Base-by-base conservation (phyloP, 495 filamentous ascomycete genomes). In the Xylaria telfairii region DNA sequence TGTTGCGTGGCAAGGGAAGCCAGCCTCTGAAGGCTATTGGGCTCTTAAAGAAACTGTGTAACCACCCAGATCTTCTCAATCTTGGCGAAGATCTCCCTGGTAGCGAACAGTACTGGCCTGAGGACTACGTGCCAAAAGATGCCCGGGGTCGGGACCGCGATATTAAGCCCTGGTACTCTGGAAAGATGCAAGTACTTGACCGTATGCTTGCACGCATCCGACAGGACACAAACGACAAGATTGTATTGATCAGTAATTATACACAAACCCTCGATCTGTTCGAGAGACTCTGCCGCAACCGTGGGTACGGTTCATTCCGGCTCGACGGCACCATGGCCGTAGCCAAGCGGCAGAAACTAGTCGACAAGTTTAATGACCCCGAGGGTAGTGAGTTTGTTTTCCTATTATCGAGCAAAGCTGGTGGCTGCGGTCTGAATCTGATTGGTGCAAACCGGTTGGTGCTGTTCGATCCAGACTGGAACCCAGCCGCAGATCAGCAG, bases 381-480 rank as follows among this genome's bases (percentile, higher is more conserved):
- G 88, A 96, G 39, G 94, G 95, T 19, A 83, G 84, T 5, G 96
- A 99, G 72, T 98, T 98, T 74, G 88, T 99, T 42, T 99, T 99
- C 78, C 85, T 99, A 13, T 89, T 99, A n/a, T 95, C 92, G 68
- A 93, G 90, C 77, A 98, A 98, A 77, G 96, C 96, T 21, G 96
- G 96, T 75, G 96, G 96, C 1, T 98, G 96, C 75, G 96, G 96
- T 78, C 86, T 99, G 73, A 99, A 99, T 76, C 85, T 99, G 51
- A 98, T 98, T 77, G 96, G 96, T 56, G 96, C 96, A 46, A 98
- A 99, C 80, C 92, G 96, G 15, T 89, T 99, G 5, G 92, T 99
- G 4, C 89, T 99, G 37, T 99, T 99, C 80, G 96, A 99, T 76
- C 96, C 96, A 0, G 96, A 99, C 83, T 99, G 96, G 96, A 99